Percentiles rank a stretch among this genome's conserved stretches.
These are phyloP conservation scores for Psophocarpus tetragonolobus DNA, from an alignment of 306 rosid species.

Conservation along the genomic window DNA sequence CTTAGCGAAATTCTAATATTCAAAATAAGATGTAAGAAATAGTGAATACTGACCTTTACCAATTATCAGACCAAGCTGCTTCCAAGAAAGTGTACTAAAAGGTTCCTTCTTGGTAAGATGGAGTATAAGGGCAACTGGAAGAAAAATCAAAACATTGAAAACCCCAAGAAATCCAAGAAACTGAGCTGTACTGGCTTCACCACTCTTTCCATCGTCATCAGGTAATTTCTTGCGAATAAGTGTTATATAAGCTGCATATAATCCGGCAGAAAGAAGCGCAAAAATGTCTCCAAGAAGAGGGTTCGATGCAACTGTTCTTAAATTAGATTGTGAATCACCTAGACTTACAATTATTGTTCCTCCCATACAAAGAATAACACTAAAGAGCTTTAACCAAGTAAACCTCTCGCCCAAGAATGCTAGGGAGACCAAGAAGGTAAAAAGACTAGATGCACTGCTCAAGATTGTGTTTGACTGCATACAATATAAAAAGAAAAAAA, in stretches of 20 bases:
- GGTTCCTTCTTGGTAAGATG: conserved; percentile 64
- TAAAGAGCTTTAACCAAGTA: conserved; percentile 82
- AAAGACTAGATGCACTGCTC: conserved; percentile 96
- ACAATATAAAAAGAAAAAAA: conserved; percentile 25
- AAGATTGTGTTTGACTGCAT: conserved; percentile 96
- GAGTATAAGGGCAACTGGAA: conserved; percentile 74
- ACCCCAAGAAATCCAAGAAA: conserved; percentile 92
- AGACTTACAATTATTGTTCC: conserved; percentile 93
- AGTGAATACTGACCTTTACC: conserved; percentile 77
- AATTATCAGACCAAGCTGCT: conserved; percentile 74
- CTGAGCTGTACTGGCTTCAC: conserved; percentile 90
- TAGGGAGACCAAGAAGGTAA: conserved; percentile 90
- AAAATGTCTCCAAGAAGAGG: conserved; percentile 91
- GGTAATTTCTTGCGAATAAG: conserved; percentile 89
- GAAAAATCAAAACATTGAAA: conserved; percentile 71
- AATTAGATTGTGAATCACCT: conserved; percentile 68
- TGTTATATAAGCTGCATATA: conserved; percentile 85
- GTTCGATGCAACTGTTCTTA: conserved; percentile 60
- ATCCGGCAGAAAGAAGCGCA: conserved; percentile 75
- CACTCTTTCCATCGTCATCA: conserved; percentile 74
- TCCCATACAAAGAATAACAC: conserved; percentile 96
- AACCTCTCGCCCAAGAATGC: conserved; percentile 88
- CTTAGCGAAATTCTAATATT: background rate
- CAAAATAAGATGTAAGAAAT: conserved; percentile 3
- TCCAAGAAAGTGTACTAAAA: conserved; percentile 68